phyloP scores from a whole-genome alignment of 2,329 filamentous ascomycete species.

The Samsoniella hepiali region DNA sequence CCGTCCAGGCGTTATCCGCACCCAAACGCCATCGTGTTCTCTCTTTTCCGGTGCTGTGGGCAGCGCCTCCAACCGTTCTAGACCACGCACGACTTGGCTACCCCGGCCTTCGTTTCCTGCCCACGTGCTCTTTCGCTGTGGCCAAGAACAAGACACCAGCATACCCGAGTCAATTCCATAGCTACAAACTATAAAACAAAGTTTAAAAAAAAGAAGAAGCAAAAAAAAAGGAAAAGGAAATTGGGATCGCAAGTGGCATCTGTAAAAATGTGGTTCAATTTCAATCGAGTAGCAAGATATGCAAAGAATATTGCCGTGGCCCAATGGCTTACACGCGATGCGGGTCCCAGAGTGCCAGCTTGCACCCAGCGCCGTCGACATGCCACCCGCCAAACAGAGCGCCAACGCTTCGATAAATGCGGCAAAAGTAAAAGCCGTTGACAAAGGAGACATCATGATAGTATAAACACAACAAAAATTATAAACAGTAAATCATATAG shows the following conservation, averaged over 20 bases:
- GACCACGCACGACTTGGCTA: neutral
- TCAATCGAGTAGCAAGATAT: neutral
- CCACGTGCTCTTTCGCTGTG: neutral
- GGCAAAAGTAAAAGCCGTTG: neutral
- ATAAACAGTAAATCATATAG: neutral
- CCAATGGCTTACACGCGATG: slow-evolving; percentile 11
- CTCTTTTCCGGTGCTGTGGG: neutral
- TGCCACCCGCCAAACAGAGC: slow-evolving; percentile 16
- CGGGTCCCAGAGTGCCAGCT: neutral
- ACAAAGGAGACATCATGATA: neutral
- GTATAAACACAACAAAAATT: neutral
- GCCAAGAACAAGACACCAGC: neutral
- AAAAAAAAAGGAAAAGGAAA: neutral
- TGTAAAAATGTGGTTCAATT: neutral
- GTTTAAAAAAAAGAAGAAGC: too few relatives aligned
- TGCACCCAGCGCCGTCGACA: neutral
- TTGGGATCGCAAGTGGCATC: too few relatives aligned
- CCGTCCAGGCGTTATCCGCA: neutral
- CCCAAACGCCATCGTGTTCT: neutral
- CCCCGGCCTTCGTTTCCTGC: neutral
- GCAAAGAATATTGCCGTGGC: neutral
- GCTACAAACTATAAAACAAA: too few relatives aligned
- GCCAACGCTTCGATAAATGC: slow-evolving; percentile 21
- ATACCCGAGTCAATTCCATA: too few relatives aligned
- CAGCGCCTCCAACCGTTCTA: slow-evolving; percentile 5